Base-by-base conservation (phyloP, 495 filamentous ascomycete species). In the Massariosphaeria phaeospora region DNA sequence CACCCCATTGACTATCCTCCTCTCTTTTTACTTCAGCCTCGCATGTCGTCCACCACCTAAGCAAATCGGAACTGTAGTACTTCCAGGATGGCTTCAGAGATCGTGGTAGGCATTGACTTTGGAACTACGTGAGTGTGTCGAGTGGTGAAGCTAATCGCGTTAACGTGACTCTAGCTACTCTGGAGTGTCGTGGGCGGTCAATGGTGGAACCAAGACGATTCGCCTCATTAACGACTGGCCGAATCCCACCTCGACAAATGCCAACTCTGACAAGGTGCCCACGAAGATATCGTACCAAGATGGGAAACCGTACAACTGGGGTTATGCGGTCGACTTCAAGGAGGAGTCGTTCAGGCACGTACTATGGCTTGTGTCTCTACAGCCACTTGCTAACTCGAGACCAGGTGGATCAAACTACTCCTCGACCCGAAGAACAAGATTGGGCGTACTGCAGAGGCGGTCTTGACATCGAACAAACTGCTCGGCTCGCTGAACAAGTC, bases 91-190 rank as follows among this genome's bases (percentile, higher is more conserved):
- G 41, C 41, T 5, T 45, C 44, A 8, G 44, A 48, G 18, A 50
- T 57, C 17, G 33, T 49, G 2, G 41, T 57, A n/a, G 45, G 46
- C 10, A 52, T 57, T 21, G 53, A 57, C 34, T 57, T 57, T 21
- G 53, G 53, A 10, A 57, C 53, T 10, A 57, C 53, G 53, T 57
- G 41, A 42, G 53, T 39, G 24, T 31, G 44, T 6, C 25, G 10
- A 11, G 17, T 15, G 18, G 12, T 21, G 10, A 18, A 26, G 21
- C 30, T 30, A 10, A 26, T 34, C 26, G 7, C 4, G 13, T 4
- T 35, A 5, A n/a, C 26, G 20, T 11, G 44, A 18, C 7, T 3
- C n/a, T 31, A 57, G 53, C 11, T 51, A 51, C 27, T 57, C 53
- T 17, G 52, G 46, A 13, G 46, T 57, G 11, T 41, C 53, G 17